A percentile compares a stretch with the other conserved stretches of the same genome.
These are phyloP conservation scores for Cicer pinnatifidum DNA, from an alignment of 306 rosid species.

Conservation along the genomic window DNA sequence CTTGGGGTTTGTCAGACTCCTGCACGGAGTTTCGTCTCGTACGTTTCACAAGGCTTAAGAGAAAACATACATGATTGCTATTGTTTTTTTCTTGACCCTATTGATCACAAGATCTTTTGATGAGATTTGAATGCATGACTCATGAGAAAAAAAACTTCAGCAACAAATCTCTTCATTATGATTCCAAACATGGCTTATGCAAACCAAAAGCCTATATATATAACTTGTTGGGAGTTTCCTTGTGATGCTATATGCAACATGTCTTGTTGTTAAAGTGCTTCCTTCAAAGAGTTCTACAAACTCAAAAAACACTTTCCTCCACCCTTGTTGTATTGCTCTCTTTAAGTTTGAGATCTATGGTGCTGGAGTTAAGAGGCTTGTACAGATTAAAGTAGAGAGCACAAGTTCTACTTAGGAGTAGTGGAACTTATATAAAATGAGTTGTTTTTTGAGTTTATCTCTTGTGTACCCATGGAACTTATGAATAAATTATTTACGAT, in stretches of 20 bases:
- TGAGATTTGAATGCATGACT: slow-evolving; percentile 40
- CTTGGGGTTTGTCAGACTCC: slow-evolving; percentile 79
- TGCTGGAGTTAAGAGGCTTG: slow-evolving; percentile 58
- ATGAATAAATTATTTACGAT: slow-evolving; percentile 50
- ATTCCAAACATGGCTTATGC: slow-evolving; percentile 43
- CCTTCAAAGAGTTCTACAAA: slow-evolving; percentile 36
- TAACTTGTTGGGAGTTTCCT: slow-evolving; percentile 36
- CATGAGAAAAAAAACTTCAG: slow-evolving; percentile 43
- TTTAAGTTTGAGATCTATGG: slow-evolving; percentile 44
- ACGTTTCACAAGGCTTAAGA: slow-evolving; percentile 66
- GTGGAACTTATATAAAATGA: slow-evolving; percentile 46
- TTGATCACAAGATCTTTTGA: slow-evolving; percentile 40
- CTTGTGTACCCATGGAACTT: slow-evolving; percentile 43
- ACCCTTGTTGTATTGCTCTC: slow-evolving; percentile 11
- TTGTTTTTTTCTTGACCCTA: slow-evolving; percentile 38
- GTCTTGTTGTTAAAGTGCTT: slow-evolving; percentile 27
- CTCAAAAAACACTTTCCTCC: slow-evolving; percentile 36
- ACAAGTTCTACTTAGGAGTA: slow-evolving; percentile 51
- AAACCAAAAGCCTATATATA: slow-evolving; percentile 29
- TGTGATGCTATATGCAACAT: slow-evolving; percentile 39
- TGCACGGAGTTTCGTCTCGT: slow-evolving; percentile 73
- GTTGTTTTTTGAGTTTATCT: slow-evolving; percentile 46
- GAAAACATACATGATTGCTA: slow-evolving; percentile 35
- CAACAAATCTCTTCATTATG: slow-evolving; percentile 41
- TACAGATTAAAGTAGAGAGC: slow-evolving; percentile 63